Evolutionary conservation across 768 basidiomycete genomes (phyloP), one percentile per base, ranked within the genome.

Genomic region (Calocybe cyanea): DNA sequence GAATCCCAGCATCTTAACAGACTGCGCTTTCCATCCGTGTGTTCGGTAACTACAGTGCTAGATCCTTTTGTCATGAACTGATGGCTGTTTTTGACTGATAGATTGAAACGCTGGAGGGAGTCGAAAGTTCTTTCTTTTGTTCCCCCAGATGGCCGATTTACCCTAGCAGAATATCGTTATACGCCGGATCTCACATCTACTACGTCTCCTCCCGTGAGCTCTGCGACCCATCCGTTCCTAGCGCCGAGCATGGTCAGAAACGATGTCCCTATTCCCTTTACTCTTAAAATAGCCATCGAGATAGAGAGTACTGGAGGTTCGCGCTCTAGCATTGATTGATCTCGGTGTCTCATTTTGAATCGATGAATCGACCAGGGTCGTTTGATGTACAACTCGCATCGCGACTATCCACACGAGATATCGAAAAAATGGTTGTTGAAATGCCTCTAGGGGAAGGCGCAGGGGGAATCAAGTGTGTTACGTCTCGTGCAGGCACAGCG

Each of bases 11-110:
- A 75, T 80, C 23, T 68, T 93, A 56, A 71, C 70, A 1, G 89
- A 94, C 55, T 87, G 85, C 51, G 80, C 88, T 1, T 95, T 98
- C 63, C 95, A 98, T 62, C 82, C 93, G 23, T 96, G 92, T 61
- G 83, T 98, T 45, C 78, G 94, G 91, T 91, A 62, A 47, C 79
- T 61, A 9, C 31, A 2, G 14, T 38, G 36, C 40, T 34, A n/a
- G 17, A 23, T 4, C 25, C 30, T 30, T 7, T 11, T 38, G 17
- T 40, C 25, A 48, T 43, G 34, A 28, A n/a, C 11, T 5, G 11
- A 28, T 6, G 11, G 44, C 51, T 49, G 20, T 45, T 41, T 10
- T 32, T 10, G 51, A 33, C 19, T 36, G 7, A 20, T 53, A 94
- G 92, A 30, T 69, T 94, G 19, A 83, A 80, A 57, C 81, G 83